Evolutionary conservation across 1,139 yeast species (phyloP), one percentile per base, ranked within the genome.

Genomic region (Pichia sp.): DNA sequence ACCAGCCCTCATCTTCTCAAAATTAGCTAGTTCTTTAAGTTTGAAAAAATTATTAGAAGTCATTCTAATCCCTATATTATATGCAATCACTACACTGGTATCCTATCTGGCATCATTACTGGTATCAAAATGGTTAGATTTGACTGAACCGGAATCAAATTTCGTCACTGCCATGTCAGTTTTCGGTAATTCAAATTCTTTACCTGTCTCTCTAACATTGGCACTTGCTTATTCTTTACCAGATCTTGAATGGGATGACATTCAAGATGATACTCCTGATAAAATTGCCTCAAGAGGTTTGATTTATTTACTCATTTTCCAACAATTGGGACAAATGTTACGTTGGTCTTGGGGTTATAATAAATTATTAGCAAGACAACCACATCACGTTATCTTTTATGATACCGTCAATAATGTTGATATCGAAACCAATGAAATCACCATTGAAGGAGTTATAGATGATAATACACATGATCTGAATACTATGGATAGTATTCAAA

Each of bases 271-370:
- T 52, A 63, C 69, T 21, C 62, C 75, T 14, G 91, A 82, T 48
- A 74, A 74, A 48, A 78, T 84, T 33, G 93, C 93, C 0, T 76
- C 86, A 4, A 67, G 94, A 43, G 94, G 94, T 30, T 77, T 84
- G 35, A 64, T 84, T 37, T 84, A 84, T 56, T 64, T 84, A 48
- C 63, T 84, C 40, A 78, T 84, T 34, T 84, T 84, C 60, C 94
- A 84, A 62, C 94, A 84, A 56, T 67, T 84, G 53, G 94, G 94
- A 27, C 94, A 83, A 60, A 71, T 83, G 50, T 64, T 84, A 41
- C 66, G 94, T 44, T 84, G 94, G 94, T 80, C 91, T 3, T 84
- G 94, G 93, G 94, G 94, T n/a, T 83, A 76, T 60, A 82, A 84
- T 55, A 79, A 75, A 19, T 63, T 84, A 41, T 63, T 84, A 42